A percentile compares a stretch with the other conserved stretches of the same genome.
Conservation (phyloP, 1,284 basidiomycete genomes). For the Ganoderma boninense region DNA sequence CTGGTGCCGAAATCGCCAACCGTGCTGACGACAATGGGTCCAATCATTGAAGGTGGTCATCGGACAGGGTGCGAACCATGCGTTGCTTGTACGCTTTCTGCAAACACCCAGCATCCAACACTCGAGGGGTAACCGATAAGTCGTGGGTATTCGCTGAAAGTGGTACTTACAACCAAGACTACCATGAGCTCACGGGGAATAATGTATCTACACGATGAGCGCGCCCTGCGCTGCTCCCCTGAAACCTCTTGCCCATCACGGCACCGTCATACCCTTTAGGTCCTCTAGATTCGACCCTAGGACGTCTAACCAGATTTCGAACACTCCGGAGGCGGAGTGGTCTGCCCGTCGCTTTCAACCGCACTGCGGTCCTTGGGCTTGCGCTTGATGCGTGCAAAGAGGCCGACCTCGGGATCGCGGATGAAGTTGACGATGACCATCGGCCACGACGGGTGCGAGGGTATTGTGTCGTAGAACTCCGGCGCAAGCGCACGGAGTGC, state of each 20-base stretch:
- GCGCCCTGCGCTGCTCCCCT: not conserved
- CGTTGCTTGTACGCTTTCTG: too few species aligned
- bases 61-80: too few species aligned
- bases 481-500: slow-evolving; percentile 84
- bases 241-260: not conserved
- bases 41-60: too few species aligned
- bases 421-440: slow-evolving; percentile 97
- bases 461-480: slow-evolving; percentile 93
- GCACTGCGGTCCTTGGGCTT: slow-evolving; percentile 35
- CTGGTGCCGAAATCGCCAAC: too few species aligned
- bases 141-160: not conserved
- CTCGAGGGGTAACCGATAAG: not conserved
- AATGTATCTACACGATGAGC: not conserved
- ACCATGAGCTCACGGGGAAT: not conserved
- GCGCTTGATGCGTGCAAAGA: slow-evolving; percentile 47
- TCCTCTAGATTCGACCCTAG: too few species aligned
- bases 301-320: not conserved
- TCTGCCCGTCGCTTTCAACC: slow-evolving; percentile 5
- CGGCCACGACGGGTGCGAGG: slow-evolving; percentile 91
- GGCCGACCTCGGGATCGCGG: slow-evolving; percentile 84
- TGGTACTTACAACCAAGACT: not conserved
- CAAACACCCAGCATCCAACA: not conserved
- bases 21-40: too few species aligned
- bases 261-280: not conserved
- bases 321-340: slow-evolving; percentile 10